Conservation (phyloP, 768 basidiomycete species). For the Suillus subalutaceus region DNA sequence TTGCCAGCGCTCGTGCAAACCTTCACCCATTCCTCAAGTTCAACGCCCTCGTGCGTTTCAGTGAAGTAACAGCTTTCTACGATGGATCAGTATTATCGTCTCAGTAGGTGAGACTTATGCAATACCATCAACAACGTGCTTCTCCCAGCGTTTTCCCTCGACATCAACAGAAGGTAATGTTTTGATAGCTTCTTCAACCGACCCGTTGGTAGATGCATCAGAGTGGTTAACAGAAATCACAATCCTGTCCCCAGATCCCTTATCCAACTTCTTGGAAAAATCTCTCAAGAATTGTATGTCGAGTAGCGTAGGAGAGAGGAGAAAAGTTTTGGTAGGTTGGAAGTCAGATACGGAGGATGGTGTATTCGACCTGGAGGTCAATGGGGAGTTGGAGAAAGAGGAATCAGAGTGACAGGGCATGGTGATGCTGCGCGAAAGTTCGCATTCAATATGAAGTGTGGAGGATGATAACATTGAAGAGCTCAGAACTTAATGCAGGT, state of each 20-base stretch:
- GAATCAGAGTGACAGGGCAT: conserved; percentile 25
- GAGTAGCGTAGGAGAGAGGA: conserved; percentile 26
- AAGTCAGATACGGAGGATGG: conserved; percentile 28
- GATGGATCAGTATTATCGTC: not conserved
- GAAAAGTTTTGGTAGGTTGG: conserved; percentile 19
- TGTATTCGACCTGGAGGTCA: conserved; percentile 24
- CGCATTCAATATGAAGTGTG: not conserved
- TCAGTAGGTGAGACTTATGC: not conserved
- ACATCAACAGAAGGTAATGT: not conserved
- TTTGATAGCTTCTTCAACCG: not conserved
- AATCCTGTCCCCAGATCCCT: conserved; percentile 31
- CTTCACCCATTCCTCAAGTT: not conserved
- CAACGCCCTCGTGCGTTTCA: not conserved
- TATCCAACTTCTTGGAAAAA: conserved; percentile 27
- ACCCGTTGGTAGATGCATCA: not conserved
- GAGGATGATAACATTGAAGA: not conserved
- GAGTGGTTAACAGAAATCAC: conserved; percentile 26
- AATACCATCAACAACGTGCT: not conserved
- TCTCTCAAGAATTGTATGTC: conserved; percentile 14
- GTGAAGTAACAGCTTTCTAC: conserved; percentile 6
- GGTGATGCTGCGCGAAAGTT: not conserved
- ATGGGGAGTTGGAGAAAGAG: conserved; percentile 17
- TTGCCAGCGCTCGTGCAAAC: not conserved
- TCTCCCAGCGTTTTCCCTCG: conserved; percentile 3
- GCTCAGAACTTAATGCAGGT: not conserved